A percentile compares a stretch with the other conserved stretches of the same genome.
Evolutionary conservation across 2,329 filamentous ascomycete genomes (phyloP).

Genomic region (Trichoderma polysporum): DNA sequence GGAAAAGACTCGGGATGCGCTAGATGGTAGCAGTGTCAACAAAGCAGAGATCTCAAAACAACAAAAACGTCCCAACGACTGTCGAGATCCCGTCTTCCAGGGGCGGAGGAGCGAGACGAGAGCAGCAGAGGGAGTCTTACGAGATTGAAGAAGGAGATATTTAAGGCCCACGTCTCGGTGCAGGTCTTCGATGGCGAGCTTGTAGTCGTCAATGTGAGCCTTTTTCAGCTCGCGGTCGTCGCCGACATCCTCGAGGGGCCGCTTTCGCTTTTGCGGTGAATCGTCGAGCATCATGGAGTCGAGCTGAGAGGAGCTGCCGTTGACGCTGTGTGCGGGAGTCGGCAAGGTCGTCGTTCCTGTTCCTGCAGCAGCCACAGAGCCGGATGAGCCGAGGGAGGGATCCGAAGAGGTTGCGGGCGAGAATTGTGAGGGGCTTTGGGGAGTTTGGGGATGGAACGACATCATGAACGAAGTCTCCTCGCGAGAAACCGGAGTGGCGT

Average conservation of each 20-base stretch:
- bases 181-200: constrained; percentile 62
- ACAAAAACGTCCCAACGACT: constrained; percentile 29
- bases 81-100: constrained; percentile 28
- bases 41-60: constrained; percentile 34
- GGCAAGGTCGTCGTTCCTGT: constrained; percentile 53
- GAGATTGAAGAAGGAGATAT: constrained; percentile 65
- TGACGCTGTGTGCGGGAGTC: constrained; percentile 63
- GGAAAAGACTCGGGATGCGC: constrained; percentile 50
- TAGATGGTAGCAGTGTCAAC: constrained; percentile 49
- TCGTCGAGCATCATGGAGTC: constrained; percentile 51
- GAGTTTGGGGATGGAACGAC: constrained; percentile 67
- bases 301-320: constrained; percentile 50
- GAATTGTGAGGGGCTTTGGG: constrained; percentile 65
- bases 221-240: constrained; percentile 61
- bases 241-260: constrained; percentile 55
- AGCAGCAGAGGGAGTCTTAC: constrained; percentile 58
- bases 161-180: constrained; percentile 66
- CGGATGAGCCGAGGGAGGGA: constrained; percentile 50
- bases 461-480: constrained; percentile 47
- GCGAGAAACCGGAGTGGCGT: constrained; percentile 31
- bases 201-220: constrained; percentile 60
- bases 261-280: constrained; percentile 62
- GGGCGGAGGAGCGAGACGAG: constrained; percentile 31
- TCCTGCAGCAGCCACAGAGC: constrained; percentile 47
- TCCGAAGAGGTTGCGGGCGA: constrained; percentile 56